phyloP scores from a whole-genome alignment of 1,284 basidiomycete genomes.

The Cryptococcus wingfieldii region DNA sequence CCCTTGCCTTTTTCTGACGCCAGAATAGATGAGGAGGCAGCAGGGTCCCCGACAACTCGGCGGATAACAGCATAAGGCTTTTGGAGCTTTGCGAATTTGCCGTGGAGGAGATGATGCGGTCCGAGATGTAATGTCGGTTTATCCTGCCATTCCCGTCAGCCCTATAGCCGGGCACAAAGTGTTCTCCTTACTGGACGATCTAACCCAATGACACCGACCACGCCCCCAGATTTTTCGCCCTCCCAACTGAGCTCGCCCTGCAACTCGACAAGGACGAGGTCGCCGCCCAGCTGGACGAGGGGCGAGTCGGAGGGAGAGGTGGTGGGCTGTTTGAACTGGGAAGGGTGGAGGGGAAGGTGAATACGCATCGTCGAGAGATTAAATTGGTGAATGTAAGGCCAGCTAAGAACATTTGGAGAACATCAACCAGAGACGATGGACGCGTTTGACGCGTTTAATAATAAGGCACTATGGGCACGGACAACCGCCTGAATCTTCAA shows the following conservation, averaged over 20 bases:
- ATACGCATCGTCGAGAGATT: constrained; percentile 37
- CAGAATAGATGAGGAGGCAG: not conserved
- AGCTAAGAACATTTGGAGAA: too few species aligned
- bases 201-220: constrained; percentile 45
- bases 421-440: too few species aligned
- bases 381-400: too few species aligned
- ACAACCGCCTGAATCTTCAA: too few species aligned
- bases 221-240: constrained; percentile 44
- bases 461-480: too few species aligned
- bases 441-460: too few species aligned
- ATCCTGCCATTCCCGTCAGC: constrained; percentile 52
- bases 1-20: constrained; percentile 2
- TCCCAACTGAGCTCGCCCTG: constrained; percentile 55
- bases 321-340: constrained; percentile 23
- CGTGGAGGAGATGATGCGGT: constrained; percentile 76
- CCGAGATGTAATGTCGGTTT: constrained; percentile 77
- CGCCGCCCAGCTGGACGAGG: constrained; percentile 42
- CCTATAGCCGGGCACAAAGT: too few species aligned
- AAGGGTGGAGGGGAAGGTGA: constrained; percentile 41
- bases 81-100: constrained; percentile 68
- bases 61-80: constrained; percentile 68
- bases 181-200: constrained; percentile 42
- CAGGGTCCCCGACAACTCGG: constrained; percentile 13
- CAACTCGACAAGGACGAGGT: constrained; percentile 41
- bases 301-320: constrained; percentile 21